Conservation (phyloP, 768 basidiomycete genomes). For the Serpula lacrymans region DNA sequence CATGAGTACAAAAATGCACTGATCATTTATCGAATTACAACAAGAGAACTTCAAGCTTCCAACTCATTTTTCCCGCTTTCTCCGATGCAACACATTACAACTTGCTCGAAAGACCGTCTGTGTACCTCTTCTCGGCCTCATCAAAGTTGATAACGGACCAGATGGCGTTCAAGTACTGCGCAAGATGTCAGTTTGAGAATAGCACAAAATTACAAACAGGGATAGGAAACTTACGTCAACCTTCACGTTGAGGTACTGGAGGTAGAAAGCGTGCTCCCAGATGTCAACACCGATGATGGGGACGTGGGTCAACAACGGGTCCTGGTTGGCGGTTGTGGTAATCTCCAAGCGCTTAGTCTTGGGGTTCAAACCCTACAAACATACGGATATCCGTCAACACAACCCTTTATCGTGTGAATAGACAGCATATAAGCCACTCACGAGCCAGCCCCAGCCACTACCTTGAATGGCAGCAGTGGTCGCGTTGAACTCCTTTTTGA, state of each 20-base stretch:
- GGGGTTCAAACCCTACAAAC: slow-evolving; percentile 63
- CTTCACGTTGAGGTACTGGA: slow-evolving; percentile 96
- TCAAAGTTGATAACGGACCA: slow-evolving; percentile 72
- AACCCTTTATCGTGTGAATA: neutral
- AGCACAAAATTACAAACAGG: neutral
- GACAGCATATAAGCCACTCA: slow-evolving; percentile 37
- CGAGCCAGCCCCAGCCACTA: slow-evolving; percentile 96
- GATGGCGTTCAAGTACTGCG: slow-evolving; percentile 71
- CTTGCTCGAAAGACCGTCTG: slow-evolving; percentile 39
- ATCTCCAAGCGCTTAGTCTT: slow-evolving; percentile 74
- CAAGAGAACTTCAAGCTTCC: too few species aligned
- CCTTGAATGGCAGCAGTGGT: slow-evolving; percentile 87
- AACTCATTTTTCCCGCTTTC: too few species aligned
- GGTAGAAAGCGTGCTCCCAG: slow-evolving; percentile 96
- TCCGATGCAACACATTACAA: slow-evolving; percentile 34
- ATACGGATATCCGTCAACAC: neutral
- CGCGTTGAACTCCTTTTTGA: slow-evolving; percentile 83
- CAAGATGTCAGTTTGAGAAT: slow-evolving; percentile 2
- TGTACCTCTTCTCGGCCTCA: slow-evolving; percentile 69
- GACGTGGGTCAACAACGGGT: slow-evolving; percentile 72
- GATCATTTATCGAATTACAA: too few species aligned
- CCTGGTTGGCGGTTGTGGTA: slow-evolving; percentile 92
- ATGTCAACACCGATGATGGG: slow-evolving; percentile 92
- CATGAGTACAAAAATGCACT: too few species aligned
- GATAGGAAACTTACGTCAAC: slow-evolving; percentile 61